These are phyloP conservation scores for Rhodotorula sp. DNA, from an alignment of 1,284 basidiomycete genomes.

Conservation along the genomic window DNA sequence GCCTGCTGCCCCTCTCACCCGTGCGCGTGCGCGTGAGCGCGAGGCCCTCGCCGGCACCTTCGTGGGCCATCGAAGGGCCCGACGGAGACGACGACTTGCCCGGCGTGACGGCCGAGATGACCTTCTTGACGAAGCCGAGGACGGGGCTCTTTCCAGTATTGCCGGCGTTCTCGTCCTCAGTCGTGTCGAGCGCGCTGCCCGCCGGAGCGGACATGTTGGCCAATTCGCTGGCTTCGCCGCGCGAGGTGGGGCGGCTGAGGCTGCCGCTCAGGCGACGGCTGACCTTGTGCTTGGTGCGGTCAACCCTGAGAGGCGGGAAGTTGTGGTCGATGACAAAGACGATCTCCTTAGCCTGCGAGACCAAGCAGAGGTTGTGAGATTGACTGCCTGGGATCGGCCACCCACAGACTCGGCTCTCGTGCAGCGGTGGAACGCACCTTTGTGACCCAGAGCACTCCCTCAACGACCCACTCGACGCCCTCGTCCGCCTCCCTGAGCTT, in stretches of 20 bases:
- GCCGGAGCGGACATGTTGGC: background rate
- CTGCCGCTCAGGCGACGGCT: slow-evolving; percentile 10
- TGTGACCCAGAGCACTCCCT: slow-evolving; percentile 25
- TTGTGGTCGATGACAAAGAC: slow-evolving; percentile 15
- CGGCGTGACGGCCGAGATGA: slow-evolving; percentile 19
- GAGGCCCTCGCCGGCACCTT: background rate
- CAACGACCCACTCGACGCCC: slow-evolving; percentile 18
- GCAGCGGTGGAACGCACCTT: slow-evolving; percentile 9
- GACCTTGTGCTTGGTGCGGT: background rate
- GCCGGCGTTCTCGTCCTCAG: background rate
- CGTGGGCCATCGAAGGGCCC: background rate
- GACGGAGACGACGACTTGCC: slow-evolving; percentile 4
- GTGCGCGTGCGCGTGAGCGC: slow-evolving; percentile 4
- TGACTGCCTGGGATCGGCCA: background rate
- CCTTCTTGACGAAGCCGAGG: slow-evolving; percentile 17
- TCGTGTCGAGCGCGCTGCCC: background rate
- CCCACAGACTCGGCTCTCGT: background rate
- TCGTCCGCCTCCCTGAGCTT: background rate
- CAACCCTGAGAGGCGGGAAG: slow-evolving; percentile 9
- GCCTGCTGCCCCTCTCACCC: background rate
- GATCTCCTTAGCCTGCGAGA: slow-evolving; percentile 5
- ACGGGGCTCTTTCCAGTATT: background rate
- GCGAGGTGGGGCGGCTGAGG: background rate
- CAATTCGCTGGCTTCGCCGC: background rate
- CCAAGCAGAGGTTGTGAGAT: background rate